Evolutionary conservation across 2,329 filamentous ascomycete species (phyloP).

Genomic region (Trichoderma polysporum): DNA sequence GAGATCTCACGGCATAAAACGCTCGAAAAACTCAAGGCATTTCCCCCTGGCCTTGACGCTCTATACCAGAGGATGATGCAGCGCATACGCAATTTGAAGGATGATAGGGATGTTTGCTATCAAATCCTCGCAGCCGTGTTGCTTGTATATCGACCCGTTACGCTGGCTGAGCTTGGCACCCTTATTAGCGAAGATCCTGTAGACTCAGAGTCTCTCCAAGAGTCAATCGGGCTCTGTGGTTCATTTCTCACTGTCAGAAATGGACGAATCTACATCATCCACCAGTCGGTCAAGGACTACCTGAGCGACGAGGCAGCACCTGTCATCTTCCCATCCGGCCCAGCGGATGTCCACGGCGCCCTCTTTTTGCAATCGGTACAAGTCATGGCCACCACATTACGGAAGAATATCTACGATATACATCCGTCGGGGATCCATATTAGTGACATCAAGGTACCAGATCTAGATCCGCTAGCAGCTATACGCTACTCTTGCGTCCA

Average conservation of each 20-base stretch:
- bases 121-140: neutral
- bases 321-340: constrained; percentile 34
- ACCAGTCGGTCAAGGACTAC: constrained; percentile 19
- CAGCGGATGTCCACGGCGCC: neutral
- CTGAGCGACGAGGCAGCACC: neutral
- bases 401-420: constrained; percentile 31
- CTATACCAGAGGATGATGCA: constrained; percentile 43
- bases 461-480: constrained; percentile 20
- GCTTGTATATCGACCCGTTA: neutral
- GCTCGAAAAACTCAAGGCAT: constrained; percentile 10
- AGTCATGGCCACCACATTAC: neutral
- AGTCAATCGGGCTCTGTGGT: neutral
- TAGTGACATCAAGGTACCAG: constrained; percentile 9
- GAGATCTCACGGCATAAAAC: constrained; percentile 25
- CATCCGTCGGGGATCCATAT: neutral
- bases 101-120: too few species aligned
- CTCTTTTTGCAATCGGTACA: neutral
- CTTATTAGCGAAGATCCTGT: neutral
- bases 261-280: neutral
- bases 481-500: constrained; percentile 20
- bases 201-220: neutral
- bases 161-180: neutral
- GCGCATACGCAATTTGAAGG: too few species aligned
- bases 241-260: constrained; percentile 6
- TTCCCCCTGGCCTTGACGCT: constrained; percentile 36